These are phyloP conservation scores for Xylaria cubensis DNA, from an alignment of 495 filamentous ascomycete species.

Conservation along the genomic window DNA sequence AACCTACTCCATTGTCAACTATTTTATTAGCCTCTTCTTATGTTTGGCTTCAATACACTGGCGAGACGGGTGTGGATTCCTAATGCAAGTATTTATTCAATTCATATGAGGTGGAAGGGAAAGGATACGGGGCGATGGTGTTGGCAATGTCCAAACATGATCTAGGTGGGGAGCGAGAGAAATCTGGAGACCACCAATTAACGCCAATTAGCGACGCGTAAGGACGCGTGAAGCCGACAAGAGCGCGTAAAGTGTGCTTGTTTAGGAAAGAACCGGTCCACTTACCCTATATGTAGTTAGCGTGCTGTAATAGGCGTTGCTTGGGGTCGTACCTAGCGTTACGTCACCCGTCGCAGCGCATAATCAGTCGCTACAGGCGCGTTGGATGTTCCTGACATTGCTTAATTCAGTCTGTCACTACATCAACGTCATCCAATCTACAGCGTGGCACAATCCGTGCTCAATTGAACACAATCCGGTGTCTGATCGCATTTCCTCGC, in stretches of 20 bases:
- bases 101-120: background rate
- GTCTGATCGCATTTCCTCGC: background rate
- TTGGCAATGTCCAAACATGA: background rate
- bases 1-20: constrained; percentile 47
- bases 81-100: background rate
- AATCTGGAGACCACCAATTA: constrained; percentile 17
- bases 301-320: background rate
- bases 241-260: constrained; percentile 24
- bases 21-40: background rate
- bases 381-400: background rate
- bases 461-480: background rate
- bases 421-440: background rate
- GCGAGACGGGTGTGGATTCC: background rate
- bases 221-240: constrained; percentile 9
- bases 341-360: constrained; percentile 4
- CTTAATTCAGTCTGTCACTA: background rate
- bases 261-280: background rate
- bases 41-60: background rate
- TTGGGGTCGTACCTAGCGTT: background rate
- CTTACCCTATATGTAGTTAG: background rate
- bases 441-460: background rate
- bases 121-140: background rate
- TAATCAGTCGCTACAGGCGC: background rate
- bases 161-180: constrained; percentile 9
- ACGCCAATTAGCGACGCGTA: constrained; percentile 1